Evolutionary conservation across 768 basidiomycete genomes (phyloP).

Genomic region (Hygrocybe punicea): DNA sequence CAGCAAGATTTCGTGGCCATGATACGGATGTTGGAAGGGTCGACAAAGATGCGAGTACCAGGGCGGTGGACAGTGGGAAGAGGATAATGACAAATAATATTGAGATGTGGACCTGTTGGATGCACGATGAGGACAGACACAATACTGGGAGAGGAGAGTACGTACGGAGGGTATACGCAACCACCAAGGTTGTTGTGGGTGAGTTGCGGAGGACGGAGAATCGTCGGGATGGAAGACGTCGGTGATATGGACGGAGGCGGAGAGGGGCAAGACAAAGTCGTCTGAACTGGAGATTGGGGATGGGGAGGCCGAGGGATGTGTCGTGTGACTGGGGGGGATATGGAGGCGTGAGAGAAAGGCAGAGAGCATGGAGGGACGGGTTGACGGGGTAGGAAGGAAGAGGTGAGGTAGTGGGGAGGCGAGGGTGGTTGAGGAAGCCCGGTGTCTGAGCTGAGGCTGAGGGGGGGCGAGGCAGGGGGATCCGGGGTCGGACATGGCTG

Average conservation of each 20-base stretch:
- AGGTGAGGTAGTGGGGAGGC: constrained; percentile 3
- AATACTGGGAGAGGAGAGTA: constrained; percentile 10
- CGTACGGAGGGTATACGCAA: constrained; percentile 24
- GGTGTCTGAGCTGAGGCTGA: constrained; percentile 35
- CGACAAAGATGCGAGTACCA: constrained; percentile 68
- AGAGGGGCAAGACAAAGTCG: constrained; percentile 53
- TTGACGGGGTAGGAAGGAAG: background rate
- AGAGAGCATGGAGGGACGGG: constrained; percentile 46
- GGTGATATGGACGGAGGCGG: constrained; percentile 33
- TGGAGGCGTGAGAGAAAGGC: constrained; percentile 50
- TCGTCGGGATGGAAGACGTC: constrained; percentile 37
- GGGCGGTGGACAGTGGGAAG: constrained; percentile 63
- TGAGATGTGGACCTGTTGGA: constrained; percentile 37
- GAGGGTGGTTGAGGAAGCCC: constrained; percentile 45
- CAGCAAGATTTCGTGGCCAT: constrained; percentile 73
- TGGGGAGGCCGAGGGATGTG: constrained; percentile 13
- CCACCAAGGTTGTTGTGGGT: constrained; percentile 9
- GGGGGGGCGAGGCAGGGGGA: constrained; percentile 36
- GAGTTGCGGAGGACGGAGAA: constrained; percentile 6
- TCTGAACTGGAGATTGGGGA: constrained; percentile 29
- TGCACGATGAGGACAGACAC: constrained; percentile 10
- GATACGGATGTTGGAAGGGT: constrained; percentile 71
- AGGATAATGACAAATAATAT: constrained; percentile 48
- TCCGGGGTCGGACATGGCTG: too few relatives aligned
- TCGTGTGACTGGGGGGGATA: constrained; percentile 49